Conservation (phyloP, 1,139 yeast genomes). For the Saccharomyces hybrid region DNA sequence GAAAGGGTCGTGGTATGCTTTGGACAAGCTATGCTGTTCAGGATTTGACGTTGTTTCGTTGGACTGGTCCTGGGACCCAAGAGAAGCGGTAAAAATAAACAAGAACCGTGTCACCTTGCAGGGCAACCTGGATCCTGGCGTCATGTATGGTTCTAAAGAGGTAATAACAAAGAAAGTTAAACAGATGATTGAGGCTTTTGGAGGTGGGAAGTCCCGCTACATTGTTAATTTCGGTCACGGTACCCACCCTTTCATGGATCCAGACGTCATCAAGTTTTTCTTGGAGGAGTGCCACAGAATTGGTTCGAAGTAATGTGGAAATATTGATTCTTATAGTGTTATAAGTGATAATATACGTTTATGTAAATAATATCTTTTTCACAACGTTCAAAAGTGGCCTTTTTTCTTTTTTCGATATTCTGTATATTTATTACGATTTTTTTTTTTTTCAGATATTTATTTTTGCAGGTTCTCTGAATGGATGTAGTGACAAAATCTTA, state of each 20-base stretch:
- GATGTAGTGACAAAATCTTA: background rate
- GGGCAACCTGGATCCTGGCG: slow-evolving; percentile 95
- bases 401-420: background rate
- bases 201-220: slow-evolving; percentile 85
- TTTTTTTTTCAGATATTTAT: background rate
- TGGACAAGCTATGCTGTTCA: slow-evolving; percentile 75
- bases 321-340: background rate
- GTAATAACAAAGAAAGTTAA: slow-evolving; percentile 73
- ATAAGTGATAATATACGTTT: background rate
- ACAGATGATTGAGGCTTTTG: slow-evolving; percentile 81
- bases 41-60: slow-evolving; percentile 84
- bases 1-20: slow-evolving; percentile 96
- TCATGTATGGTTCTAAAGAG: slow-evolving; percentile 83
- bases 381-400: background rate
- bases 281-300: slow-evolving; percentile 80
- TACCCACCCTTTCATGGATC: slow-evolving; percentile 94
- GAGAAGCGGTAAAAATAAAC: slow-evolving; percentile 72
- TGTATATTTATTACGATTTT: background rate
- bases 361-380: background rate
- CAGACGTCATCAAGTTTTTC: slow-evolving; percentile 78
- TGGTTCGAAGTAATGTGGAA: slow-evolving; percentile 36
- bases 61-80: slow-evolving; percentile 88
- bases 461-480: background rate
- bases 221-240: slow-evolving; percentile 97
- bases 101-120: slow-evolving; percentile 79